phyloP scores from a whole-genome alignment of 441 rosid genomes.

The Arabidopsis lyrata region DNA sequence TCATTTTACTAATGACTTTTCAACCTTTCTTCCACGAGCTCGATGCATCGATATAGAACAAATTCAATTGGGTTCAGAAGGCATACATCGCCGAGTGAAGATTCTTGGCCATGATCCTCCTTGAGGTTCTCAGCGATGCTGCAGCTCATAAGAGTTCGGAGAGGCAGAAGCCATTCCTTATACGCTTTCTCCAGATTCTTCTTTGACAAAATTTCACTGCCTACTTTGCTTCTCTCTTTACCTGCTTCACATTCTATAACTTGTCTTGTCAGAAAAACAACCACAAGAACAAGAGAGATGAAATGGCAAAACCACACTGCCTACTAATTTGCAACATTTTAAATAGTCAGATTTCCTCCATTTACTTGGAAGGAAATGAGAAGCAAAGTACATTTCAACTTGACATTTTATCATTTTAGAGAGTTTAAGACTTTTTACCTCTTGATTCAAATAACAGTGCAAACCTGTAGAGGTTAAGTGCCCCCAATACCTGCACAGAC shows the following conservation, averaged over 20 bases:
- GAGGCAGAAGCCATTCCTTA: conserved; percentile 89
- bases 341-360: conserved; percentile 1
- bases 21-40: conserved; percentile 80
- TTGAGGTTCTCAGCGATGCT: conserved; percentile 55
- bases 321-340: not conserved
- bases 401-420: not conserved
- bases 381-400: not conserved
- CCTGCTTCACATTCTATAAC: conserved; percentile 41
- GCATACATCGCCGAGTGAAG: conserved; percentile 46
- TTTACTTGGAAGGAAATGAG: conserved; percentile 16
- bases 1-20: conserved; percentile 25
- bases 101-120: conserved; percentile 42
- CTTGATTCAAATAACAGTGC: conserved; percentile 63
- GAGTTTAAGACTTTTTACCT: conserved; percentile 53
- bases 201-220: conserved; percentile 57
- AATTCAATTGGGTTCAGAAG: conserved; percentile 70
- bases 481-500: conserved; percentile 73
- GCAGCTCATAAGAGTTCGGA: conserved; percentile 63
- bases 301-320: not conserved
- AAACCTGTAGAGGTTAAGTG: conserved; percentile 87
- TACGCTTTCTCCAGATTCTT: conserved; percentile 64
- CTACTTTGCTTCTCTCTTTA: conserved; percentile 58
- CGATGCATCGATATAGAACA: conserved; percentile 86
- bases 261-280: conserved; percentile 5
- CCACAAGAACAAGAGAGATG: conserved; percentile 12